phyloP scores from a whole-genome alignment of 75 land plant genomes.

The Gnetum montanum region DNA sequence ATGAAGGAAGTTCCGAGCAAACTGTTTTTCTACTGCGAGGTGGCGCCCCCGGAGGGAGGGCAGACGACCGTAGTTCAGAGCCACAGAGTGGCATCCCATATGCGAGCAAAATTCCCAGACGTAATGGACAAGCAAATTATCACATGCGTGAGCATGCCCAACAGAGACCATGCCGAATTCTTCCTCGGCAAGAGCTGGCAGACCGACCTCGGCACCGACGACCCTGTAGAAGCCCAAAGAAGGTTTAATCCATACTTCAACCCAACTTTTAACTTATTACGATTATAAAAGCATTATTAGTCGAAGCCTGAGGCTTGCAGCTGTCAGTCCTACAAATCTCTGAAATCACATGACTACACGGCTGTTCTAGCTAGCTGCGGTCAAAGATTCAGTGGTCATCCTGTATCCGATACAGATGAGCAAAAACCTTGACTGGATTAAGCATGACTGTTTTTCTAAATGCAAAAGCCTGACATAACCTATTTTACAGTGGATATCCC shows the following conservation, averaged over 20 bases:
- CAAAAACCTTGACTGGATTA: no score
- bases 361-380: background rate
- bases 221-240: background rate
- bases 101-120: background rate
- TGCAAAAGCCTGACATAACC: no score
- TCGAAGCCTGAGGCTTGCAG: background rate
- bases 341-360: background rate
- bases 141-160: background rate
- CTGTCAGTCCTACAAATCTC: background rate
- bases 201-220: background rate
- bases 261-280: background rate
- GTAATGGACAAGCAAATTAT: background rate
- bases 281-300: background rate
- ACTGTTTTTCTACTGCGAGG: constrained; percentile 10
- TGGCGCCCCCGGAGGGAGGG: constrained; percentile 14
- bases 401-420: no score
- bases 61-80: constrained; percentile 8
- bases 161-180: background rate
- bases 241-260: background rate
- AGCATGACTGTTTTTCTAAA: no score
- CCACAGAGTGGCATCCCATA: background rate
- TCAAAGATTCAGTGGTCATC: background rate
- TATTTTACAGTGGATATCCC: no score
- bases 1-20: constrained; percentile 15
- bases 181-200: constrained; percentile 6